These are phyloP conservation scores for Xylariaceae sp. DNA, from an alignment of 2,329 filamentous ascomycete genomes.

Conservation along the genomic window DNA sequence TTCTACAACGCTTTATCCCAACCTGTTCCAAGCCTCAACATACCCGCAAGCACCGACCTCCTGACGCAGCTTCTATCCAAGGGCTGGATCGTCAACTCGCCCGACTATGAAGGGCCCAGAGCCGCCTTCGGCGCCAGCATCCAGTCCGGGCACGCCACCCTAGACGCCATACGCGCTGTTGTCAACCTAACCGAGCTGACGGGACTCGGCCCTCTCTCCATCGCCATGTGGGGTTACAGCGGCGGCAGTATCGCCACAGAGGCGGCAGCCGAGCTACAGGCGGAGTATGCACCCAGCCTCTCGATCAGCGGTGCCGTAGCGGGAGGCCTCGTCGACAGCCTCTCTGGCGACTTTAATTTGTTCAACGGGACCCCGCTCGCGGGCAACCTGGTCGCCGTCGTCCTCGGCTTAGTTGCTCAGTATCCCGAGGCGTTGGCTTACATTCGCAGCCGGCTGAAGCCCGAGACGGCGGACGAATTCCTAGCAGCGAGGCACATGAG, in stretches of 20 bases:
- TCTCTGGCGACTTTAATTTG: slow-evolving; percentile 1
- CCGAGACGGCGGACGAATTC: slow-evolving; percentile 5
- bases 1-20: too few species aligned
- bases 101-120: slow-evolving; percentile 41
- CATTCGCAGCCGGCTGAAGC: slow-evolving; percentile 7
- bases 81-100: slow-evolving; percentile 27
- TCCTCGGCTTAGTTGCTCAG: background rate
- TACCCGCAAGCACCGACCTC: too few species aligned
- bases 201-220: slow-evolving; percentile 21
- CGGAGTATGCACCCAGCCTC: slow-evolving; percentile 48
- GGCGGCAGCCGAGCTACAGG: slow-evolving; percentile 48
- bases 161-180: slow-evolving; percentile 17
- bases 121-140: slow-evolving; percentile 24
- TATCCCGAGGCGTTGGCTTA: slow-evolving; percentile 6
- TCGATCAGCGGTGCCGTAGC: slow-evolving; percentile 2
- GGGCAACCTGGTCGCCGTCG: background rate
- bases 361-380: background rate
- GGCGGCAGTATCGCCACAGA: slow-evolving; percentile 48
- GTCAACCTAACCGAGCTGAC: slow-evolving; percentile 5
- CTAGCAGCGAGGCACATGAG: slow-evolving; percentile 2
- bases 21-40: too few species aligned
- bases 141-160: slow-evolving; percentile 15
- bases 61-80: slow-evolving; percentile 10
- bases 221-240: slow-evolving; percentile 49
- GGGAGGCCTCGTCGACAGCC: slow-evolving; percentile 6